Base-by-base conservation (phyloP, 164 flowering plant species). In the Sedum album region DNA sequence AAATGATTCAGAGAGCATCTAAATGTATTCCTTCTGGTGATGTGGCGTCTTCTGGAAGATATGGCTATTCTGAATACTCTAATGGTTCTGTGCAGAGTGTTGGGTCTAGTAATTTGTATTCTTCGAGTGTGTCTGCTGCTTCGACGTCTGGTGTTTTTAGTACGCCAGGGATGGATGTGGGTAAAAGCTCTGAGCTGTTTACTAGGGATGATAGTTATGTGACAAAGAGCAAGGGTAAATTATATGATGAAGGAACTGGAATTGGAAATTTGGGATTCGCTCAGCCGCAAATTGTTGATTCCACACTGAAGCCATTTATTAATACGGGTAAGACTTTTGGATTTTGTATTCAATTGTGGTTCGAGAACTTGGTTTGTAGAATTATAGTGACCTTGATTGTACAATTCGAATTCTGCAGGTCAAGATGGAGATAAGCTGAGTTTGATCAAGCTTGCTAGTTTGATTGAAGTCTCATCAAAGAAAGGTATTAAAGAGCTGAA, bases 381-480 rank as follows among this genome's bases (percentile, higher is more conserved):
- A 0, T 23, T 20, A 35, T 41, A 11, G 33, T n/a, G 4, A 49
- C 28, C 28, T 28, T 57, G 62, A 57, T 15, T 28, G 20, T 44
- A 20, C 31, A 13, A 28, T 11, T 57, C 6, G 33, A 26, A 65
- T 42, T 74, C 13, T 69, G 31, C 71, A 70, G 79, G 74, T 67
- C 79, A 67, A 60, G 78, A 75, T 20, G 31, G 60, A 2, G 83
- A 79, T 70, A 89, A 89, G 69, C 31, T 84, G 60, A 86, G 83
- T 68, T 57, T 89, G 23, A 80, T 84, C 78, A 82, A 81, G 65
- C 84, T 83, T 20, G 90, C 92, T 28, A 79, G 84, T 62, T 41
- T 89, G n/a, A 84, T 89, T 36, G 92, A 87, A 71, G 77, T 73
- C 20, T 71, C 77, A 35, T 85, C 89, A 0, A 84, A 79, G 77